Conservation (phyloP, 2,329 filamentous ascomycete species). For the Gremmenia infestans region DNA sequence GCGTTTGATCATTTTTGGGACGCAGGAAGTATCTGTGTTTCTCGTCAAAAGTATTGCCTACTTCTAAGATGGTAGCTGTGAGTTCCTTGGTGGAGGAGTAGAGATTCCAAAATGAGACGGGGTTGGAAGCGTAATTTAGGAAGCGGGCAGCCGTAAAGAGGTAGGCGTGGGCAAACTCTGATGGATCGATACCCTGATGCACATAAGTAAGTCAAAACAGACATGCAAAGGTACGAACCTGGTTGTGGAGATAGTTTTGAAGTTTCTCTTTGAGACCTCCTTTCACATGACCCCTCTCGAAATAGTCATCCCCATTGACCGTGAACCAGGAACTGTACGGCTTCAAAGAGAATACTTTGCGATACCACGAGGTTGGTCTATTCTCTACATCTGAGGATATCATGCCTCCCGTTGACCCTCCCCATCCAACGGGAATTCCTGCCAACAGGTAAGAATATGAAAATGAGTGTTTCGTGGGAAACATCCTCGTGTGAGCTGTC, state of each 20-base stretch:
- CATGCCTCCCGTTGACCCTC: constrained; percentile 49
- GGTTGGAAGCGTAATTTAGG: constrained; percentile 68
- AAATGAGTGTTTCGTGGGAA: constrained; percentile 64
- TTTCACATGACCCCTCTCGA: constrained; percentile 47
- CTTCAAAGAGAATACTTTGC: constrained; percentile 28
- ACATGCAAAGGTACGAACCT: constrained; percentile 38
- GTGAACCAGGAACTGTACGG: constrained; percentile 43
- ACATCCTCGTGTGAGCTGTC: constrained; percentile 61
- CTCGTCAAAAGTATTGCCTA: constrained; percentile 74
- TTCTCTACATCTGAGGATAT: constrained; percentile 42
- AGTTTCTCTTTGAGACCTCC: constrained; percentile 60
- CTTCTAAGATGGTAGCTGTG: constrained; percentile 63
- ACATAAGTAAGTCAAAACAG: constrained; percentile 10
- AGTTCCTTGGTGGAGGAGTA: constrained; percentile 56
- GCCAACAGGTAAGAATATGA: constrained; percentile 66
- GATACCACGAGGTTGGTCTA: constrained; percentile 24
- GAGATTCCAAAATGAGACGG: constrained; percentile 75
- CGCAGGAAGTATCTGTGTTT: constrained; percentile 58
- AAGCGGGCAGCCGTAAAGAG: constrained; percentile 66
- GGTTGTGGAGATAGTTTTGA: constrained; percentile 49
- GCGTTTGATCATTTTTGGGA: constrained; percentile 33
- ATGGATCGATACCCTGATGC: constrained; percentile 50
- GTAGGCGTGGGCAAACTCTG: constrained; percentile 62
- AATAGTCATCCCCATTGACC: constrained; percentile 55
- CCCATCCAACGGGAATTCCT: constrained; percentile 61